Evolutionary conservation across 768 basidiomycete genomes (phyloP), one percentile per base, ranked within the genome.

Genomic region (Suillus tomentosus): DNA sequence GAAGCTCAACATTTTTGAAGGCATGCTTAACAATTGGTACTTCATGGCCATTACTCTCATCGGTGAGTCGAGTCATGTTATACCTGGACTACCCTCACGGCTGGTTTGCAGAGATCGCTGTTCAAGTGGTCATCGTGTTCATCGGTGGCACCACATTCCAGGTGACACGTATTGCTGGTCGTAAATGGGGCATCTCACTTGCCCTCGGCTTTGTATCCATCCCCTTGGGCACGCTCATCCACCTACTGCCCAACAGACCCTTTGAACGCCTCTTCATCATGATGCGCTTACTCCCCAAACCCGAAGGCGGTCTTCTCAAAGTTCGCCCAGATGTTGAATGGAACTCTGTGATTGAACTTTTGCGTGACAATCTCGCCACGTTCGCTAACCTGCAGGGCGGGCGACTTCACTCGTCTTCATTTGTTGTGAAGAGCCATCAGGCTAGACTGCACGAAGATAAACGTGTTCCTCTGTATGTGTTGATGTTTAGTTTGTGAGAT

Each of bases 141-240:
- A 83, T 99, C 53, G 96, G 95, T 47, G 91, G 92, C 42, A 84
- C 91, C 3, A 95, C 95, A 0, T 99, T 99, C 82, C 88, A 92
- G 71, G 96, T 98, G 10, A 89, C 86, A 0, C 81, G 74, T 9
- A 87, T 99, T 58, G 79, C 80, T 43, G 94, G 91, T 10, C 86
- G 86, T 47, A 94, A 96, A 75, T 99, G 97, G 97, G 95, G 87
- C 61, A 93, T 99, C 68, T 91, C 93, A 0, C 79, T 99, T 43
- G 89, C 94, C 57, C 84, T 98, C 39, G 97, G 96, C 42, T 66
- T 90, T 50, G 85, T 95, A 55, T 90, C 97, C 10, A 86, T 99
- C 54, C 97, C 96, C 5, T 82, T 96, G 69, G 97, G 94, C 61
- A 88, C 81, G 45, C 71, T 95, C 66, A 84, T 96, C 65, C 92